Base-by-base conservation (phyloP, 2,329 filamentous ascomycete genomes). In the Albifimbria verrucaria region DNA sequence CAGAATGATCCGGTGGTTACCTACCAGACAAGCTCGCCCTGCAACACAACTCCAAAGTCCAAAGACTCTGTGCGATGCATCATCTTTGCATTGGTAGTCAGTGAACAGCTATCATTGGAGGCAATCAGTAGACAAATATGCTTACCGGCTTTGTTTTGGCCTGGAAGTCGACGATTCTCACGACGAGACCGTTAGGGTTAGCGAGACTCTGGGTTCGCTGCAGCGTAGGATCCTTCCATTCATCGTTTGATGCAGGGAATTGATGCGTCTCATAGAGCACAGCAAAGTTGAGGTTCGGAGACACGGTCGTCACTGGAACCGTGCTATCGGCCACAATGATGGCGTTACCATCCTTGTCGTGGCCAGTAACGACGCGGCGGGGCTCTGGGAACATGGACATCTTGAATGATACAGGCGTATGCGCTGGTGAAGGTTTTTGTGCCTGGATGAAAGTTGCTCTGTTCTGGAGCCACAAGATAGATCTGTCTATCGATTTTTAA, bases 1-100 rank as follows among this genome's bases (percentile, higher is more conserved):
- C 17, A 6, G 9, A 22, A 45, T 21, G 15, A 7, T 10, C 25
- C 7, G 11, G 23, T 6, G 3, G 3, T 28, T 22, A 23, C 41
- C 23, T 52, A 60, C 59, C 58, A 61, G 7, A 54, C 45, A 44
- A 61, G 48, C 48, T 61, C 57, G 25, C 59, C 59, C 17, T 48
- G 52, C 21, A 48, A 48, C 2, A 61, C 20, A 36, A 61, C 59
- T 4, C 59, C 59, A 48, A 61, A 61, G 50, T 61, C 59, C 43
- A 61, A 44, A 3, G 59, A 61, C 41, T 61, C 59, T 3, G 59
- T 61, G 12, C 59, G 56, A 28, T 61, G 59, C 22, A 60, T 57
- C 21, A 60, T 22, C 59, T 60, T 23, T 10, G 28, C 28, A n/a
- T 9, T 36, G 10, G 28, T 10, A n/a, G 28, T n/a, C 28, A 36